Evolutionary conservation across 1,139 yeast genomes (phyloP).

Genomic region (Pichia sp.): DNA sequence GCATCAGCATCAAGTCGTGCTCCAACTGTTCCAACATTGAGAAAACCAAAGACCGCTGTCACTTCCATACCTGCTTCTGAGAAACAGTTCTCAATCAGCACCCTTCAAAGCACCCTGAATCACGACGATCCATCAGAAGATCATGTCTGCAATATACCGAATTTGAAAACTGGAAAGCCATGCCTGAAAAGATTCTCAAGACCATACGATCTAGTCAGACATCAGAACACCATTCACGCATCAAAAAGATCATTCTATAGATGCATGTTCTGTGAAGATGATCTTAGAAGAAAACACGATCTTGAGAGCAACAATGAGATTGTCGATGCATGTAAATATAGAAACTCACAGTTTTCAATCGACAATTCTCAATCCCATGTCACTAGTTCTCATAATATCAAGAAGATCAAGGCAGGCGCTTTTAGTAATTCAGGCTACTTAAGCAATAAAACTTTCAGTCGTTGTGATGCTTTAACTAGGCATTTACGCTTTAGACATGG

Average conservation of each 20-base stretch:
- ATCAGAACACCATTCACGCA: slow-evolving; percentile 95
- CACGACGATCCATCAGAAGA: slow-evolving; percentile 23
- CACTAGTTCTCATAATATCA: slow-evolving; percentile 28
- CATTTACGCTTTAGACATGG: slow-evolving; percentile 88
- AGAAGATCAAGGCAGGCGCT: slow-evolving; percentile 35
- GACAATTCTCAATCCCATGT: slow-evolving; percentile 25
- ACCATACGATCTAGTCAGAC: slow-evolving; percentile 90
- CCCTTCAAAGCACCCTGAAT: too few species aligned
- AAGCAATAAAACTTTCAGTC: slow-evolving; percentile 70
- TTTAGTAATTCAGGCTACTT: slow-evolving; percentile 52
- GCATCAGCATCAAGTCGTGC: not conserved
- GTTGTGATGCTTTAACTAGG: slow-evolving; percentile 92
- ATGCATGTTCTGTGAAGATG: slow-evolving; percentile 78
- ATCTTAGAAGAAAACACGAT: slow-evolving; percentile 29
- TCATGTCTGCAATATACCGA: slow-evolving; percentile 54
- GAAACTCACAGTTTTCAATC: slow-evolving; percentile 23
- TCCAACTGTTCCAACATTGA: slow-evolving; percentile 1
- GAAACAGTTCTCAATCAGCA: not conserved
- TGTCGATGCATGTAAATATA: slow-evolving; percentile 21
- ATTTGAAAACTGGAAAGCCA: slow-evolving; percentile 52
- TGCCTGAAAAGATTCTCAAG: slow-evolving; percentile 85
- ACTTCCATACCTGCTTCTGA: slow-evolving; percentile 8
- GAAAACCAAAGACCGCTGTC: slow-evolving; percentile 11
- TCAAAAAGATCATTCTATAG: slow-evolving; percentile 77
- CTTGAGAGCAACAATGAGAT: slow-evolving; percentile 22